Evolutionary conservation across 768 basidiomycete genomes (phyloP).

Genomic region (Macrocybe gigantea): DNA sequence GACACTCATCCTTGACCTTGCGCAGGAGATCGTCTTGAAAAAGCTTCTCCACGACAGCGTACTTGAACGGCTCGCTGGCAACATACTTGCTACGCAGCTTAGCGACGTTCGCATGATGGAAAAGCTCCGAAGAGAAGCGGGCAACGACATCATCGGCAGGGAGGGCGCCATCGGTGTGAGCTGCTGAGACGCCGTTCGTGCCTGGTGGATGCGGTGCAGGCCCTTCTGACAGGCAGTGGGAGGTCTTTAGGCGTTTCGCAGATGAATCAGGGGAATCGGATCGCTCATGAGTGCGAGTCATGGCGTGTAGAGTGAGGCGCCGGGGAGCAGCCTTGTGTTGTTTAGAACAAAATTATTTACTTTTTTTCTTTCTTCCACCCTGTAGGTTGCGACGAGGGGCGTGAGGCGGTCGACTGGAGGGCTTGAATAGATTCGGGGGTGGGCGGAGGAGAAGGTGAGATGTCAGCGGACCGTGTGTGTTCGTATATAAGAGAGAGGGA

Average conservation of each 20-base stretch:
- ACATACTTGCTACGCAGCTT: conserved; percentile 51
- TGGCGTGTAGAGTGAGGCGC: conserved; percentile 1
- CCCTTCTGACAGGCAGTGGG: conserved; percentile 7
- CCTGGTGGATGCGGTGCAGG: conserved; percentile 3
- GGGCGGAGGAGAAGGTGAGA: neutral
- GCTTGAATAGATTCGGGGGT: neutral
- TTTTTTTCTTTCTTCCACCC: neutral
- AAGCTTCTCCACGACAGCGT: conserved; percentile 73
- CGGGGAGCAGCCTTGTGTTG: too few relatives aligned
- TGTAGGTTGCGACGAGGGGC: conserved; percentile 5
- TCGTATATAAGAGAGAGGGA: neutral
- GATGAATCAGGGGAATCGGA: conserved; percentile 18
- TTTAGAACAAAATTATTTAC: conserved; percentile 4
- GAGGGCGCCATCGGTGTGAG: neutral
- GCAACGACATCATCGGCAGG: conserved; percentile 23
- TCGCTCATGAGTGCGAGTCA: conserved; percentile 24
- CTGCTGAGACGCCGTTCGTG: conserved; percentile 4
- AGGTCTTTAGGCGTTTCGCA: conserved; percentile 22
- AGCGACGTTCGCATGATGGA: conserved; percentile 52
- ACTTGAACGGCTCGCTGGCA: conserved; percentile 68
- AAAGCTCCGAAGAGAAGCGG: conserved; percentile 48
- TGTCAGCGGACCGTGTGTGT: neutral
- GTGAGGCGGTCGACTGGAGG: neutral
- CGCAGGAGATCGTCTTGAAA: conserved; percentile 80
- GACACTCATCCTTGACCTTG: conserved; percentile 80